Conservation (phyloP, 1,139 yeast genomes). For the Blastobotrys capitulatus region DNA sequence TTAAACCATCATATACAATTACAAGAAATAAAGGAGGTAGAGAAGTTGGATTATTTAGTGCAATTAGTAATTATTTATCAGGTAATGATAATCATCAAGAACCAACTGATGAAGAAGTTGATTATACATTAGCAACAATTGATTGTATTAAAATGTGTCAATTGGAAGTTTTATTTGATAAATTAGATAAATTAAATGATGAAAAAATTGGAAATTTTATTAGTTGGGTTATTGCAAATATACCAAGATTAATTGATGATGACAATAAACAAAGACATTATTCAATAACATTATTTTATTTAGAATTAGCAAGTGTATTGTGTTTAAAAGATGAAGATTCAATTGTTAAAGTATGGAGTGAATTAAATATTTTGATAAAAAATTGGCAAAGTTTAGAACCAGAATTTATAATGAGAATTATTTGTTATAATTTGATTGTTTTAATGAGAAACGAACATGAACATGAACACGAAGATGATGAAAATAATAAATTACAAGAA, state of each 20-base stretch:
- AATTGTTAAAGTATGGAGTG: constrained; percentile 15
- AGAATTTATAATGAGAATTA: constrained; percentile 29
- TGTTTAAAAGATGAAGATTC: constrained; percentile 10
- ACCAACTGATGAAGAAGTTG: constrained; percentile 90
- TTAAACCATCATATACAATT: constrained; percentile 60
- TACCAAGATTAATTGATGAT: constrained; percentile 25
- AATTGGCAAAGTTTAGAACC: constrained; percentile 27
- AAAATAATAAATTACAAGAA: constrained; percentile 29
- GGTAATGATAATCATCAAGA: constrained; percentile 87
- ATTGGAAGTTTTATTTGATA: constrained; percentile 46
- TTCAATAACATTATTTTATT: constrained; percentile 20
- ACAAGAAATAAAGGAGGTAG: constrained; percentile 56
- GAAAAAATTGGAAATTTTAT: constrained; percentile 13
- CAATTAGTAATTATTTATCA: constrained; percentile 86
- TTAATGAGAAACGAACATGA: constrained; percentile 1
- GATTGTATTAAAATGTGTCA: constrained; percentile 74
- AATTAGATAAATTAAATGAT: constrained; percentile 13
- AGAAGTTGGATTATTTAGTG: constrained; percentile 73
- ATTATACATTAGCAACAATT: constrained; percentile 71
- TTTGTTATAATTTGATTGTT: constrained; percentile 33
- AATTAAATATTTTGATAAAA: constrained; percentile 17
- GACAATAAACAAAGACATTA: constrained; percentile 22
- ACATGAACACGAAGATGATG: constrained; percentile 39
- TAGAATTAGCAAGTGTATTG: constrained; percentile 22
- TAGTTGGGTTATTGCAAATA: constrained; percentile 21